Percentiles rank a stretch among this genome's conserved stretches.
phyloP scores from a whole-genome alignment of 1,284 basidiomycete species.

The Lentinus polychrous region DNA sequence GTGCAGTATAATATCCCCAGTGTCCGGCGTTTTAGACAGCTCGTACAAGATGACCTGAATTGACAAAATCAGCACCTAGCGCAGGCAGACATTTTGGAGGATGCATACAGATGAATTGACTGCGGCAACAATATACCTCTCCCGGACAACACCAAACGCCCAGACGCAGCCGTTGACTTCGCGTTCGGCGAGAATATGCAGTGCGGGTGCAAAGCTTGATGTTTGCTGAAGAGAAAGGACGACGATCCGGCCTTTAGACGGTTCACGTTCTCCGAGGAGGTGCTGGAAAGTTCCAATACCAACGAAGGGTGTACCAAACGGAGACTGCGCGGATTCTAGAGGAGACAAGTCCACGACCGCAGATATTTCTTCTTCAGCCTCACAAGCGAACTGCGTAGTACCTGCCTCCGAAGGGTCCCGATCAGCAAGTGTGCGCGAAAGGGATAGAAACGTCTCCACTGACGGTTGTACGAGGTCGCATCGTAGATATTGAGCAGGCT shows the following conservation, averaged over 20 bases:
- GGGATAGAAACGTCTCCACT: conserved; percentile 17
- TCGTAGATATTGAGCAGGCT: conserved; percentile 67
- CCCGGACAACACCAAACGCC: conserved; percentile 40
- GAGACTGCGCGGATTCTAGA: conserved; percentile 19
- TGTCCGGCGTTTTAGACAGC: background rate
- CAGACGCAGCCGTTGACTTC: conserved; percentile 58
- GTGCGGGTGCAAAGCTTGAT: conserved; percentile 21
- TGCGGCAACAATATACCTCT: conserved; percentile 51
- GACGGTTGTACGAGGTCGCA: conserved; percentile 59
- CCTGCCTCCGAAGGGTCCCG: conserved; percentile 27
- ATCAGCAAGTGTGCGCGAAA: background rate
- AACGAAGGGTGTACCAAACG: conserved; percentile 31
- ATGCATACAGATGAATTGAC: conserved; percentile 66
- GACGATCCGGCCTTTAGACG: conserved; percentile 51
- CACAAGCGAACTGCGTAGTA: conserved; percentile 45
- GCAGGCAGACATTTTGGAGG: conserved; percentile 9
- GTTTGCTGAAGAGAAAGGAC: conserved; percentile 37
- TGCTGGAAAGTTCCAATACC: conserved; percentile 56
- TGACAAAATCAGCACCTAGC: background rate
- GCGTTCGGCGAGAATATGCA: conserved; percentile 19
- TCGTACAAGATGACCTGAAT: conserved; percentile 39
- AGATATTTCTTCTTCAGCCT: conserved; percentile 52
- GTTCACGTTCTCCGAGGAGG: conserved; percentile 46
- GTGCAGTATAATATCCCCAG: conserved; percentile 5
- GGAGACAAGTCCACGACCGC: conserved; percentile 40